These are phyloP conservation scores for Simplicillium sp. DNA, from an alignment of 2,329 filamentous ascomycete species.

Conservation along the genomic window DNA sequence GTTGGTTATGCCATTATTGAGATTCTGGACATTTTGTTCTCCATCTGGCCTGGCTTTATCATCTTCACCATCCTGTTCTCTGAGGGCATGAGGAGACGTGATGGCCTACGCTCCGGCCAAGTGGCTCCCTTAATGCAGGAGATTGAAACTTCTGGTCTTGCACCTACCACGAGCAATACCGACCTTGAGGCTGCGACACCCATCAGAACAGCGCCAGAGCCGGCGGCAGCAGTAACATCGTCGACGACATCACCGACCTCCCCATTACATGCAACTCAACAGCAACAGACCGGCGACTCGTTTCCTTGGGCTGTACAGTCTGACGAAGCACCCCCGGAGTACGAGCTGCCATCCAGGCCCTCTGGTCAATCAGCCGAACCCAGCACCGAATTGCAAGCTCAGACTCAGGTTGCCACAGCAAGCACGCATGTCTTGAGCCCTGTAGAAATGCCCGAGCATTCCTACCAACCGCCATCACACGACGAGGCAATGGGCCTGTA, in stretches of 20 bases:
- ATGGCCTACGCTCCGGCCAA: constrained; percentile 8
- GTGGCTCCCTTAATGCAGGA: constrained; percentile 9
- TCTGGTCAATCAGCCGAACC: not conserved
- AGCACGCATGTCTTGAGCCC: not conserved
- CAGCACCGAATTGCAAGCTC: not conserved
- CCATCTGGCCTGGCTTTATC: constrained; percentile 14
- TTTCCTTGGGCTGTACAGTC: constrained; percentile 3
- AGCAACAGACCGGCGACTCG: not conserved
- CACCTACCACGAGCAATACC: not conserved
- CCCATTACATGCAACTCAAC: not conserved
- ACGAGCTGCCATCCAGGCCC: constrained; percentile 1
- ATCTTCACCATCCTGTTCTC: constrained; percentile 14
- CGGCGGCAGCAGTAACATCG: not conserved
- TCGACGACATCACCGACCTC: constrained; percentile 1
- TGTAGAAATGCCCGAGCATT: not conserved
- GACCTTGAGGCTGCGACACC: not conserved
- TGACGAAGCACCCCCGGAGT: constrained; percentile 6
- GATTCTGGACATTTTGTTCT: constrained; percentile 4
- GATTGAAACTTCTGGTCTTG: constrained; percentile 2
- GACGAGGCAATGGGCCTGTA: constrained; percentile 19
- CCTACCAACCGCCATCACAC: constrained; percentile 12
- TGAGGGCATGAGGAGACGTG: not conserved
- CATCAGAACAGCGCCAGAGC: no score
- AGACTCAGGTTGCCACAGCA: not conserved
- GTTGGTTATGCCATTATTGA: constrained; percentile 7